A percentile compares a stretch with the other conserved stretches of the same genome.
These are phyloP conservation scores for Eimeria acervulina DNA, from an alignment of 169 alveolate species.

Conservation along the genomic window DNA sequence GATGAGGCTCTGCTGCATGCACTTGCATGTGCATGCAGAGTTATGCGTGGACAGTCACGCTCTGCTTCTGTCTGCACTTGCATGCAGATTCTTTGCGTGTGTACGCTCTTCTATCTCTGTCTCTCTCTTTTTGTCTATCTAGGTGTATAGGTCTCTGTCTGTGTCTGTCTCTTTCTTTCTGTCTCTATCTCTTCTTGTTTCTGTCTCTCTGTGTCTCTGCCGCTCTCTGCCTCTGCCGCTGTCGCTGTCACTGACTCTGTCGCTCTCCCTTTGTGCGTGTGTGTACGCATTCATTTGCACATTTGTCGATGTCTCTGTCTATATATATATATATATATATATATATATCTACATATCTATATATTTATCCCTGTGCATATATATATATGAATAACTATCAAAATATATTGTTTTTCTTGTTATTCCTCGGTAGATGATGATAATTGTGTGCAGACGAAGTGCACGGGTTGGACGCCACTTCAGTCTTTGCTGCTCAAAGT, in stretches of 20 bases:
- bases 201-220: neutral
- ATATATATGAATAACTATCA: slow-evolving; percentile 30
- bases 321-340: no score
- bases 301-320: neutral
- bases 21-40: no score
- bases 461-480: slow-evolving; percentile 86
- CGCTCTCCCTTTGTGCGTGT: neutral
- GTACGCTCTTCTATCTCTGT: no score
- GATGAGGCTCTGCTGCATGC: neutral
- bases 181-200: no score
- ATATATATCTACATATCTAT: neutral
- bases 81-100: no score
- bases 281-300: no score
- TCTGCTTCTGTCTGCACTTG: no score
- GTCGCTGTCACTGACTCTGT: no score
- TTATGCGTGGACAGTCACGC: no score
- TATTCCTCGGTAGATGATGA: slow-evolving; percentile 68
- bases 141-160: no score
- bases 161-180: no score
- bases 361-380: slow-evolving; percentile 59
- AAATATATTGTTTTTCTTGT: neutral
- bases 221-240: no score
- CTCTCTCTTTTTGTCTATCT: neutral
- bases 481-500: slow-evolving; percentile 84
- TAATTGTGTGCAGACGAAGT: slow-evolving; percentile 83